Percentiles rank a stretch among this genome's conserved stretches.
These are phyloP conservation scores for Penicillium cataractarum DNA, from an alignment of 495 filamentous ascomycete genomes.

Conservation along the genomic window DNA sequence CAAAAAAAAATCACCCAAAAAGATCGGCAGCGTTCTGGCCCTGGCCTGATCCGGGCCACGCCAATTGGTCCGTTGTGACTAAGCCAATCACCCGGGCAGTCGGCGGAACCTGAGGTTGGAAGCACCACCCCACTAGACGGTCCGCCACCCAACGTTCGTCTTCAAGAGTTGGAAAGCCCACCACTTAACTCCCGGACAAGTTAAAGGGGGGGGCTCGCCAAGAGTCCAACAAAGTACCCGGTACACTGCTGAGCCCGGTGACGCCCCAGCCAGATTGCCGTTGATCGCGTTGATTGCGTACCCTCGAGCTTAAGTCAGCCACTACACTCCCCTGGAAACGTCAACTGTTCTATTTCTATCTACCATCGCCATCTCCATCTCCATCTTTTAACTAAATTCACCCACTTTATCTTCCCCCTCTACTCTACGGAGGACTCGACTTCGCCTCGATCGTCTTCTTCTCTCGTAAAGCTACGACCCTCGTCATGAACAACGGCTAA, in stretches of 20 bases:
- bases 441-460: neutral
- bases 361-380: neutral
- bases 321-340: constrained; percentile 32
- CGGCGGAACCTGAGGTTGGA: too few species aligned
- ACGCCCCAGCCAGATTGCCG: neutral
- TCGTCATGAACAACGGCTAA: constrained; percentile 28
- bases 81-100: neutral
- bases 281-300: neutral
- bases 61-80: constrained; percentile 19
- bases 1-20: neutral
- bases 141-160: neutral
- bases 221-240: neutral
- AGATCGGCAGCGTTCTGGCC: constrained; percentile 31
- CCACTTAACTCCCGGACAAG: neutral
- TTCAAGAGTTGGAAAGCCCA: too few species aligned
- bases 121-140: neutral
- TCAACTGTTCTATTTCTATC: constrained; percentile 21
- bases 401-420: neutral
- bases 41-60: constrained; percentile 24
- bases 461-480: neutral
- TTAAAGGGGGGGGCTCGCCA: neutral
- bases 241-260: neutral
- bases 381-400: constrained; percentile 1
- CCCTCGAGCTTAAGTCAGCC: constrained; percentile 33
- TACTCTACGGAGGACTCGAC: neutral